Evolutionary conservation across 2,329 filamentous ascomycete species (phyloP).

Genomic region (Graphium sp.): DNA sequence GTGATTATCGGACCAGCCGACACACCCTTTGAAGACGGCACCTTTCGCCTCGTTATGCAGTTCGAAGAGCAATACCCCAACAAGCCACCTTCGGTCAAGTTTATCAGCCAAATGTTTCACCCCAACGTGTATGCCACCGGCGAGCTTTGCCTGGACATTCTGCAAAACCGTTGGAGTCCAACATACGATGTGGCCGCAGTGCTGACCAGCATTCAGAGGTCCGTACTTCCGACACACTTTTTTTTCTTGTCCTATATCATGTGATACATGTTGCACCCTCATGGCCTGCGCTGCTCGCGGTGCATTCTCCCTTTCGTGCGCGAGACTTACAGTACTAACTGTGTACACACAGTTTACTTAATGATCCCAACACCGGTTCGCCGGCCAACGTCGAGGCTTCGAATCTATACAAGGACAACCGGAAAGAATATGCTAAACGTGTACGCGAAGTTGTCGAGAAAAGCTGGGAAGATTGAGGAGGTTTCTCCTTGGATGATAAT

Average conservation of each 20-base stretch:
- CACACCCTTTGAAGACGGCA: constrained; percentile 95
- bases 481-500: no score
- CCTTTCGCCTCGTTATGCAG: constrained; percentile 94
- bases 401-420: constrained; percentile 96
- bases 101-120: constrained; percentile 98
- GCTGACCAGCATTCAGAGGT: constrained; percentile 96
- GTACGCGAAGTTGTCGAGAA: constrained; percentile 96
- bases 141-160: constrained; percentile 87
- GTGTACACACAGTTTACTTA: constrained; percentile 51
- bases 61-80: constrained; percentile 99
- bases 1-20: constrained; percentile 96
- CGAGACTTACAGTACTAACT: constrained; percentile 11
- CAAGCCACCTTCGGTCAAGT: constrained; percentile 94
- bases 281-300: no score
- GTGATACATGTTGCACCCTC: no score
- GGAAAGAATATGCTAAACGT: constrained; percentile 88
- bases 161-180: constrained; percentile 96
- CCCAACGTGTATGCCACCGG: constrained; percentile 96
- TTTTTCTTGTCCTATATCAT: no score
- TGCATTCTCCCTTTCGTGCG: background rate
- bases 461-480: constrained; percentile 82
- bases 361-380: constrained; percentile 96
- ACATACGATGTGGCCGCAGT: constrained; percentile 97
- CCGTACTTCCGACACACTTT: constrained; percentile 5
- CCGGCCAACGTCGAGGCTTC: constrained; percentile 96